Percentiles rank a stretch among this genome's conserved stretches.
These are phyloP conservation scores for Xylaria telfairii DNA, from an alignment of 495 filamentous ascomycete genomes.

Conservation along the genomic window DNA sequence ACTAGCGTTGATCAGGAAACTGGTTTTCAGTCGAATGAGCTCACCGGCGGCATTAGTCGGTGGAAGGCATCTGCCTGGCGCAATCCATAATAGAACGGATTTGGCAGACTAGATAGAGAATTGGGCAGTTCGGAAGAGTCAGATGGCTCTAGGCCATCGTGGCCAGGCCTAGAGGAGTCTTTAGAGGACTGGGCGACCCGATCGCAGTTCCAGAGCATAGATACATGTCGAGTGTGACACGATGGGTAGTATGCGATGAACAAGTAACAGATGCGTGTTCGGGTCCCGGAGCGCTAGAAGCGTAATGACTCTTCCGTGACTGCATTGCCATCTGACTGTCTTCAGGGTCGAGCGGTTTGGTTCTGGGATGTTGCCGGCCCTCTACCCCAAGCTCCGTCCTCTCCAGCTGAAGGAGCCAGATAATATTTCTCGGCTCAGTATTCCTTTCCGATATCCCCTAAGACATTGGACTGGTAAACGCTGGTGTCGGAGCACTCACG, in stretches of 20 bases:
- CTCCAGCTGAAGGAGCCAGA: not conserved
- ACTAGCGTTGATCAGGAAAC: not conserved
- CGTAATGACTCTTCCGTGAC: not conserved
- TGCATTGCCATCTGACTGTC: not conserved
- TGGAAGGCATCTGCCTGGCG: not conserved
- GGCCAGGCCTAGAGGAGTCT: constrained; percentile 16
- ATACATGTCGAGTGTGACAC: not conserved
- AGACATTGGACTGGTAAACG: not conserved
- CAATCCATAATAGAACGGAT: not conserved
- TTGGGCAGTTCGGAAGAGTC: not conserved
- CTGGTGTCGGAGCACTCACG: too few species aligned
- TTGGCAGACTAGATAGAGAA: not conserved
- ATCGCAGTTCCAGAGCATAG: not conserved
- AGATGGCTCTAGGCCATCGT: not conserved
- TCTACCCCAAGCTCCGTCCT: not conserved
- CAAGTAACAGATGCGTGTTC: not conserved
- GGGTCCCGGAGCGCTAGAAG: not conserved
- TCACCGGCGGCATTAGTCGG: not conserved
- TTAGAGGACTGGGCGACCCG: not conserved
- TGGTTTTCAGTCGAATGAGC: constrained; percentile 5
- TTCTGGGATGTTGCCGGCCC: not conserved
- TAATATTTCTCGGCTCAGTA: not conserved
- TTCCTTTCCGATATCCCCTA: not conserved
- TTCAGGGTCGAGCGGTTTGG: not conserved
- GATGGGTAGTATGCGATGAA: not conserved